Evolutionary conservation across 768 basidiomycete genomes (phyloP).

Genomic region (Boletellus emodensis): DNA sequence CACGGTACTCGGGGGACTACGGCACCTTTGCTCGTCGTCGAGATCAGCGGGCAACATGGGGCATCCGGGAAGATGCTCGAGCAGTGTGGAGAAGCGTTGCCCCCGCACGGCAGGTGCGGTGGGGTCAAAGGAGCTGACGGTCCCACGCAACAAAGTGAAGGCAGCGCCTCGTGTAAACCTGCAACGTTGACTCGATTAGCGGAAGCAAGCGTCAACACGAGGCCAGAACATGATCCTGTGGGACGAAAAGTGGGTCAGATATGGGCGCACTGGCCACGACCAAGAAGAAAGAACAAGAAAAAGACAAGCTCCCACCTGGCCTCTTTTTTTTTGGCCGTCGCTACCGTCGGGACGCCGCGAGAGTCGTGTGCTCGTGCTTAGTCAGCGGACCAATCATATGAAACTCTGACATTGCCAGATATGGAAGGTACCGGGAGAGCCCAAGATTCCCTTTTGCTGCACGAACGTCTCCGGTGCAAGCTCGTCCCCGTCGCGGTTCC

Average conservation of each 20-base stretch:
- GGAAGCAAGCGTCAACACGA: slow-evolving; percentile 26
- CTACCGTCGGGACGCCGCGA: no score
- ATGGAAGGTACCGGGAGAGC: slow-evolving; percentile 2
- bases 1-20: background rate
- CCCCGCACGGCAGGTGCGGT: slow-evolving; percentile 1
- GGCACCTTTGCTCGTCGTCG: slow-evolving; percentile 28
- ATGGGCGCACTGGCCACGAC: no score
- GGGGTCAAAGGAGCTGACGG: background rate
- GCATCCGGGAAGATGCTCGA: slow-evolving; percentile 13
- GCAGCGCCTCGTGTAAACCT: slow-evolving; percentile 26
- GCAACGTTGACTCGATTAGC: slow-evolving; percentile 3
- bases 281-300: no score
- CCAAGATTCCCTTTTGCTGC: slow-evolving; percentile 8
- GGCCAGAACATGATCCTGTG: slow-evolving; percentile 16
- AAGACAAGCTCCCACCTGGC: no score
- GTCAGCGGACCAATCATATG: slow-evolving; percentile 33
- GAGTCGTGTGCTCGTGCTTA: slow-evolving; percentile 22
- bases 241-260: no score
- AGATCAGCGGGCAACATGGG: slow-evolving; percentile 27
- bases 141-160: slow-evolving; percentile 4
- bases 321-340: no score
- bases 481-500: background rate
- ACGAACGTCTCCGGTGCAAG: slow-evolving; percentile 1
- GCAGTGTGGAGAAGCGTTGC: background rate
- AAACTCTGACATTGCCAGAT: slow-evolving; percentile 14